Evolutionary conservation across 768 basidiomycete species (phyloP).

Genomic region (Podaxis rugospora): DNA sequence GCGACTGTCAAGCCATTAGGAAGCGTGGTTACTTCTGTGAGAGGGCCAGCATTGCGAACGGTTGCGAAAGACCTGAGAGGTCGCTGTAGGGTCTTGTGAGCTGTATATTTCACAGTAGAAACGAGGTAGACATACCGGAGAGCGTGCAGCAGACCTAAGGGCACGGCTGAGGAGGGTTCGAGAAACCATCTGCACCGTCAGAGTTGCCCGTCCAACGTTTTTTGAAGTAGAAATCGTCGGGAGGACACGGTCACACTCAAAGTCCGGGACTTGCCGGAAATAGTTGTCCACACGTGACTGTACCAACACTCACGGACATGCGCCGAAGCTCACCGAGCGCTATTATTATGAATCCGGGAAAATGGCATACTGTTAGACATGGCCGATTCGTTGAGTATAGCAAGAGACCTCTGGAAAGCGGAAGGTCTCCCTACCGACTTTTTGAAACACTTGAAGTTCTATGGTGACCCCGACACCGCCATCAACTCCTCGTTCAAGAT

Average conservation of each 20-base stretch:
- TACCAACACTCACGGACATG: not conserved
- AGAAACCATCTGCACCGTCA: slow-evolving; percentile 28
- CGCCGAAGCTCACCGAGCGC: not conserved
- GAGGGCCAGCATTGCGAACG: slow-evolving; percentile 62
- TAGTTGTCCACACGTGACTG: slow-evolving; percentile 15
- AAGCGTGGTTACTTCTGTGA: slow-evolving; percentile 89
- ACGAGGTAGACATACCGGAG: slow-evolving; percentile 26
- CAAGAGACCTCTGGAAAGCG: slow-evolving; percentile 33
- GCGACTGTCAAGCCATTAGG: slow-evolving; percentile 94
- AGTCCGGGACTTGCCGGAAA: slow-evolving; percentile 25
- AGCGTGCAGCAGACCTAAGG: slow-evolving; percentile 35
- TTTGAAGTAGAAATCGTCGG: slow-evolving; percentile 24
- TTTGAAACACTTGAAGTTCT: slow-evolving; percentile 32
- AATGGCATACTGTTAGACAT: not conserved
- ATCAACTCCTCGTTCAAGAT: slow-evolving; percentile 53
- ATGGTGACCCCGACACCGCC: slow-evolving; percentile 34
- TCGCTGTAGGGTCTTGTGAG: slow-evolving; percentile 29
- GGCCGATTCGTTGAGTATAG: slow-evolving; percentile 13
- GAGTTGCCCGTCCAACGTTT: slow-evolving; percentile 21
- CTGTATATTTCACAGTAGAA: not conserved
- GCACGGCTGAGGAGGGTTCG: slow-evolving; percentile 40
- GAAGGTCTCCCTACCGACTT: slow-evolving; percentile 33
- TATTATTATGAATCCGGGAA: not conserved
- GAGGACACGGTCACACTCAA: slow-evolving; percentile 27
- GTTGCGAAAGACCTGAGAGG: slow-evolving; percentile 73